phyloP scores from a whole-genome alignment of 169 alveolate species.

The Cryptosporidium sp. region DNA sequence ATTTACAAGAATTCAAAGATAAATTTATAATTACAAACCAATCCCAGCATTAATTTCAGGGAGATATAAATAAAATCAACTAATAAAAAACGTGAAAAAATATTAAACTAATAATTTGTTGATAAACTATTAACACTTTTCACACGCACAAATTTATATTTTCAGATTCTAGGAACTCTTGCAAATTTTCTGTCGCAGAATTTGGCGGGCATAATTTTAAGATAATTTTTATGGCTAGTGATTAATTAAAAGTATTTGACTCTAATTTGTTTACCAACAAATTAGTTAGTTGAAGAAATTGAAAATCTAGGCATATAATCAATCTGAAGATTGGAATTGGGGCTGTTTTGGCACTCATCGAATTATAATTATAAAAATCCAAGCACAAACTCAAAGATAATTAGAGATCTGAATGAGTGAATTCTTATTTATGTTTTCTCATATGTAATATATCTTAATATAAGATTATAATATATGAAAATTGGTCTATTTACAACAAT shows the following conservation, averaged over 20 bases:
- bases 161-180: constrained; percentile 6
- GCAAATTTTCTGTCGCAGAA: not conserved
- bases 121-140: not conserved
- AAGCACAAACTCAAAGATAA: not conserved
- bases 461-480: constrained; percentile 24
- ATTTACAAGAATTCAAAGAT: not conserved
- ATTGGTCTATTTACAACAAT: not conserved
- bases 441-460: not conserved
- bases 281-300: not conserved
- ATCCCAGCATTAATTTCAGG: not conserved
- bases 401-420: not conserved
- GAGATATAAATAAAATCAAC: too few species aligned
- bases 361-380: not conserved
- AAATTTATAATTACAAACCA: too few species aligned
- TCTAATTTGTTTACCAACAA: not conserved
- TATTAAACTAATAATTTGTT: too few species aligned
- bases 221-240: not conserved
- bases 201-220: constrained; percentile 34
- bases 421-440: not conserved
- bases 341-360: not conserved
- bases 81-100: too few species aligned
- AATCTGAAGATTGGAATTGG: not conserved
- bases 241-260: not conserved
- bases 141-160: not conserved
- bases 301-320: too few species aligned